Evolutionary conservation across 495 filamentous ascomycete genomes (phyloP).

Genomic region (Talaromyces proteolyticus): DNA sequence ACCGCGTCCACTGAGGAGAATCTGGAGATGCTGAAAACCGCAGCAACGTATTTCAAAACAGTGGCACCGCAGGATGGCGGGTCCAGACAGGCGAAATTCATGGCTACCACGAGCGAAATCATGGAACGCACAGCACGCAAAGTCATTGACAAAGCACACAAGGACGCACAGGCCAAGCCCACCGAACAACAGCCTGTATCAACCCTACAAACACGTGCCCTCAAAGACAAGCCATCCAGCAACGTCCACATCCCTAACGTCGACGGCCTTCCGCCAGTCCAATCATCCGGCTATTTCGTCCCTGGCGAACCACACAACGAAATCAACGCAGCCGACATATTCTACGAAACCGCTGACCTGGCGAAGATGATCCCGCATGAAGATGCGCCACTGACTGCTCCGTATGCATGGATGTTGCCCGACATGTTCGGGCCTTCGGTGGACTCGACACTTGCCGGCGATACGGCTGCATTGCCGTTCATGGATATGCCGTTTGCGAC

Average conservation of each 20-base stretch:
- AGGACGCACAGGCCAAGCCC: constrained; percentile 40
- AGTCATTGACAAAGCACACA: constrained; percentile 81
- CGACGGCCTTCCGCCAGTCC: constrained; percentile 30
- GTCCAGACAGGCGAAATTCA: constrained; percentile 75
- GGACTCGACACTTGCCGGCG: not conserved
- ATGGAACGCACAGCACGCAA: constrained; percentile 87
- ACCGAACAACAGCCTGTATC: constrained; percentile 6
- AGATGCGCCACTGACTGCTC: not conserved
- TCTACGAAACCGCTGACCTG: not conserved
- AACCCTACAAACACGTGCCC: too few relatives aligned
- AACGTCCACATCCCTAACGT: constrained; percentile 25
- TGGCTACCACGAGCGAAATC: constrained; percentile 82
- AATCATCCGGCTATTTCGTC: constrained; percentile 35
- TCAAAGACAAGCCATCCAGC: constrained; percentile 19
- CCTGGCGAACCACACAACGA: constrained; percentile 6
- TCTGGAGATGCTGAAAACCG: constrained; percentile 76
- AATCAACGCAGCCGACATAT: not conserved
- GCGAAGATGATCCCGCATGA: not conserved
- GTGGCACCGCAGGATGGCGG: constrained; percentile 60
- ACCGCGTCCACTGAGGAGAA: constrained; percentile 59
- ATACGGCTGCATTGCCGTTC: not conserved
- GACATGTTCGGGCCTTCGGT: not conserved
- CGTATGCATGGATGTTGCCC: not conserved
- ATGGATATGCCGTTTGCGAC: not conserved
- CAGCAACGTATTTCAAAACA: constrained; percentile 77